Evolutionary conservation across 495 filamentous ascomycete genomes (phyloP), one percentile per base, ranked within the genome.

Genomic region (Daldinia grandis): DNA sequence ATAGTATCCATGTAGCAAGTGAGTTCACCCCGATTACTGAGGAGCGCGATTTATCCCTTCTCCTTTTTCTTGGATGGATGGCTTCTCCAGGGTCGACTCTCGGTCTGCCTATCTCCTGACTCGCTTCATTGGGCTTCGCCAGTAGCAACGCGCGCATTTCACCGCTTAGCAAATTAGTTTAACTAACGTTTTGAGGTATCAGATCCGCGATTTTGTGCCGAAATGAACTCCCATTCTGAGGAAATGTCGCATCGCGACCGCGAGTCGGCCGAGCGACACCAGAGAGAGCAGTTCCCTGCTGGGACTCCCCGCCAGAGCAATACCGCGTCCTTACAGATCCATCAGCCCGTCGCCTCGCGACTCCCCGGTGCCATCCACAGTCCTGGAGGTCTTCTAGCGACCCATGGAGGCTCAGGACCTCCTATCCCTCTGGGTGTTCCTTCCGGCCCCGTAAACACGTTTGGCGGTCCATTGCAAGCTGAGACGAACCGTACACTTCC

Each of bases 291-390:
- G 37, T 86, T 87, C 59, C 84, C 82, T 53, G 78, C 80, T 27
- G 81, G 81, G 40, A 81, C 84, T 49, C 88, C 92, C 14, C 92
- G 94, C 66, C 92, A 96, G 76, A 93, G 91, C 78, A 93, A 92
- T 69, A 88, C 91, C 12, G 92, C 89, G 35, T 91, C 93, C 0
- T 90, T 97, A 55, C 92, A 92, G 28, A 87, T 97, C 72, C 94
- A 97, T 76, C 94, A 97, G 75, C 94, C 94, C 2, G 92, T 97
- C 54, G 93, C 94, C 47, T 93, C 91, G 42, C 88, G 92, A 73
- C 87, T 93, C 15, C 83, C 92, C 7, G 91, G 89, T 58, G 88
- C 90, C 37, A 94, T 96, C 57, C 93, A 95, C 74, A 93, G 92
- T 38, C 94, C 94, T 12, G 92, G 93, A 74, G 94, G 94, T 12